A percentile compares a stretch with the other conserved stretches of the same genome.
Conservation (phyloP, 1,284 basidiomycete species). For the Fomes fomentarius region DNA sequence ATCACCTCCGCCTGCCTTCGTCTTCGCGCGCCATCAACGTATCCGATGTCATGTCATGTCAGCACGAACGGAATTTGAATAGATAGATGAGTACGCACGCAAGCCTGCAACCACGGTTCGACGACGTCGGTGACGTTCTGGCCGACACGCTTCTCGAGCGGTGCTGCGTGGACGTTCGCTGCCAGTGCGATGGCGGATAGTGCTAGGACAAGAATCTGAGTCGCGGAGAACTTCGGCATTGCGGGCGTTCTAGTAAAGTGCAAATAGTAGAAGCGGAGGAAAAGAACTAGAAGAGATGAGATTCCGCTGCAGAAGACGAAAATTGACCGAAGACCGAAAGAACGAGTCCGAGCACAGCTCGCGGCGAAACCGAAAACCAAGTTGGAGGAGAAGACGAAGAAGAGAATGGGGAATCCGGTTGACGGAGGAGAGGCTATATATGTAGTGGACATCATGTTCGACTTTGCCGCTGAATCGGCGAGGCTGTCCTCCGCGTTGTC, state of each 20-base stretch:
- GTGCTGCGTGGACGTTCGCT: no score
- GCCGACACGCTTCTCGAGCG: slow-evolving; percentile 36
- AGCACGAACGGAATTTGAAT: no score
- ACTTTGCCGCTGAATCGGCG: no score
- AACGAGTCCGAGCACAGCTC: not conserved
- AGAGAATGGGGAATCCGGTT: not conserved
- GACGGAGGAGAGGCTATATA: not conserved
- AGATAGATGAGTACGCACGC: slow-evolving; percentile 26
- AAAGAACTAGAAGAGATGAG: not conserved
- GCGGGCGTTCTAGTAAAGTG: not conserved
- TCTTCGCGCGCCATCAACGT: slow-evolving; percentile 35
- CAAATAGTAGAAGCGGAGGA: no score
- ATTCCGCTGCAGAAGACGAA: not conserved
- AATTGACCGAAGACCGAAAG: not conserved
- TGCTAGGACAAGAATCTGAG: slow-evolving; percentile 10
- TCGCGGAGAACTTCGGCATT: not conserved
- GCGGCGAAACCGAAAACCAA: not conserved
- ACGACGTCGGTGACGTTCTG: slow-evolving; percentile 38
- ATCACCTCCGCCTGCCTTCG: slow-evolving; percentile 50
- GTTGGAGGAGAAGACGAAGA: not conserved
- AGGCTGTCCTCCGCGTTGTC: no score
- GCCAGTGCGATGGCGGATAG: slow-evolving; percentile 18
- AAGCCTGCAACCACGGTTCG: slow-evolving; percentile 36
- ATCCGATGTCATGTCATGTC: not conserved
- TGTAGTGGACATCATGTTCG: not conserved